Base-by-base conservation (phyloP, 1,284 basidiomycete species). In the Xerocomus minutiporus region DNA sequence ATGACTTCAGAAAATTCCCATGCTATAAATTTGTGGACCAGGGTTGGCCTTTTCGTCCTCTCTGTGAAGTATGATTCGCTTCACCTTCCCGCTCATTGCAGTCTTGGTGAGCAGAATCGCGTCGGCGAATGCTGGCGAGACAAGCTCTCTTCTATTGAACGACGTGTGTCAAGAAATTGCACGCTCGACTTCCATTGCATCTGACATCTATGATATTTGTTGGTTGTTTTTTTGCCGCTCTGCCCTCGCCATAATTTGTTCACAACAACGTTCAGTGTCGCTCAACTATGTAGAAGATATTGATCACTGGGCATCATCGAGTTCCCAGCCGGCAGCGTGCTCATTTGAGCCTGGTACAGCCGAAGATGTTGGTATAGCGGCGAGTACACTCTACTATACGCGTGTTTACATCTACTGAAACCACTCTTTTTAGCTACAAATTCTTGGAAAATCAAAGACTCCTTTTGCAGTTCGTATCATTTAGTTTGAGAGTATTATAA, bases 311-410 rank as follows among this genome's bases (percentile, higher is more conserved):
- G 40, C 50, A 7, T 23, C 39, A 0, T 54, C 45, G 23, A 53
- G 45, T 29, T 32, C 50, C 28, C 48, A 52, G 35, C 1, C 2
- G 0, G 39, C 54, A 39, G 20, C 35, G 3, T 56, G 54, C 31
- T 46, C 47, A 3, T 56, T 56, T 23, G 47, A 56, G 25, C 47
- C 45, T 26, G 44, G 55, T 17, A 53, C 45, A 29, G 36, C 45
- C 11, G 51, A 48, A 25, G 53, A 54, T 5, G 29, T 54, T 7
- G 25, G 35, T 13, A 48, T 39, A 20, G 53, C 53, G 26, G 53
- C 35, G 28, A 43, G 45, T 8, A 17, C 8, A n/a, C 3, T 35
- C 34, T 36, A 8, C 6, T 17, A n/a, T 25, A 17, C 9, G 8
- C 15, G 5, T 26, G 4, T 28, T 23, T 25, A 5, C 23, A 7